Base-by-base conservation (phyloP, 2,329 filamentous ascomycete species). In the Keithomyces neogunnii region DNA sequence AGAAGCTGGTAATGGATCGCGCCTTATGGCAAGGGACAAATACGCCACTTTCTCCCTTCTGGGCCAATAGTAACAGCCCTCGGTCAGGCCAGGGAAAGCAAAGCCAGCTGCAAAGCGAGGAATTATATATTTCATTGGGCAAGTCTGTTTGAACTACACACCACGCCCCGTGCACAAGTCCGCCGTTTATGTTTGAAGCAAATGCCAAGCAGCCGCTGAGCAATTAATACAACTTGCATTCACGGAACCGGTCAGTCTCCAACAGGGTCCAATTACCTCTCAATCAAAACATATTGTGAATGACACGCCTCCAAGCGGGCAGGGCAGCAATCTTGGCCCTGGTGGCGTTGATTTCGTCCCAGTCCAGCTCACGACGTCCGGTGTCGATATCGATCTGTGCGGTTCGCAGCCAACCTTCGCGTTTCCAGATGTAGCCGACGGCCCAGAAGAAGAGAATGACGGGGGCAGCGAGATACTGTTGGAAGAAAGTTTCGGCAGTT, bases 301-400 rank as follows among this genome's bases (percentile, higher is more conserved):
- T 32, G 2, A 53, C 9, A 3, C 66, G 61, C 50, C 66, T 68
- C 76, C 76, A 82, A 9, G 66, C 60, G 3, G 79, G 78, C 70
- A 70, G 74, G 2, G 64, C 49, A 11, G 73, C 74, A 30, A 78
- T 65, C 62, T 69, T 62, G 29, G 69, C 75, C 36, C 73, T 72
- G 59, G 76, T 69, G n/a, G 67, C 73, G 60, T 82, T 75, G 64
- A 84, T 81, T 13, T 66, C 66, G 5, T 84, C 80, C 79, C 80
- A 85, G 62, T 86, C 76, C 48, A 85, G 73, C 65, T 81, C 76
- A 53, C 83, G 75, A 39, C 83, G 77, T 55, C 83, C 84, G 31
- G 74, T 76, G 61, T 88, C 83, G 50, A 88, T 73, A 58, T 88
- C 84, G 57, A 89, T 86, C 55, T 86, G 70, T 35, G 71, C 63